Evolutionary conservation across 2,329 filamentous ascomycete species (phyloP).

Genomic region (Colletotrichum cordylinicola): DNA sequence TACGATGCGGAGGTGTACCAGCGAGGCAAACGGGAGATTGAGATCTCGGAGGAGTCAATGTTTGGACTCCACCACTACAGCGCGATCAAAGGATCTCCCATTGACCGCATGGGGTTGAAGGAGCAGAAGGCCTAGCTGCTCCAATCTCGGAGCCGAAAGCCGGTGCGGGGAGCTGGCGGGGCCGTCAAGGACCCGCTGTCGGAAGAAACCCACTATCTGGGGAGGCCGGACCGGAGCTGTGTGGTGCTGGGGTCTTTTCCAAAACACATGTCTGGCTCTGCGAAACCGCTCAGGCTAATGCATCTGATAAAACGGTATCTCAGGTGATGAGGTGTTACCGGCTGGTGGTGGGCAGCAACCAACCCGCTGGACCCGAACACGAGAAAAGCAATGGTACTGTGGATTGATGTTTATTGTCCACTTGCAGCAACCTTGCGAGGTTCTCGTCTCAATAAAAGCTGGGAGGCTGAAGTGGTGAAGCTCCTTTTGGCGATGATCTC

Average conservation of each 20-base stretch:
- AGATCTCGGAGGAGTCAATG: background rate
- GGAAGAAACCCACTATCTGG: background rate
- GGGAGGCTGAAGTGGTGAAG: background rate
- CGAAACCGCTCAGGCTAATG: background rate
- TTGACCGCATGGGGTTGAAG: background rate
- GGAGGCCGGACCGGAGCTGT: background rate
- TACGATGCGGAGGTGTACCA: background rate
- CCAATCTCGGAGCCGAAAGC: background rate
- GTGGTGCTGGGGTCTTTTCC: background rate
- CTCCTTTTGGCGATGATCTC: background rate
- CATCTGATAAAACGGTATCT: background rate
- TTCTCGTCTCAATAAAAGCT: background rate
- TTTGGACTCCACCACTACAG: background rate
- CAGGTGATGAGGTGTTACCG: background rate
- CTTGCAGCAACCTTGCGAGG: background rate
- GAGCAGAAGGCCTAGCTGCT: background rate
- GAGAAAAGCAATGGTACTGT: background rate
- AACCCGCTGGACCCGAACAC: background rate
- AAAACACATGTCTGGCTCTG: background rate
- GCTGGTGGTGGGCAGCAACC: background rate
- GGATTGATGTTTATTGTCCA: background rate
- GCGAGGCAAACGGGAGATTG: background rate
- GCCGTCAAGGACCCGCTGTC: background rate
- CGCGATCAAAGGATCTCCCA: background rate
- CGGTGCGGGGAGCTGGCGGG: background rate